phyloP scores from a whole-genome alignment of 192 early-diverging fungal species.

The Entophlyctis helioformis region DNA sequence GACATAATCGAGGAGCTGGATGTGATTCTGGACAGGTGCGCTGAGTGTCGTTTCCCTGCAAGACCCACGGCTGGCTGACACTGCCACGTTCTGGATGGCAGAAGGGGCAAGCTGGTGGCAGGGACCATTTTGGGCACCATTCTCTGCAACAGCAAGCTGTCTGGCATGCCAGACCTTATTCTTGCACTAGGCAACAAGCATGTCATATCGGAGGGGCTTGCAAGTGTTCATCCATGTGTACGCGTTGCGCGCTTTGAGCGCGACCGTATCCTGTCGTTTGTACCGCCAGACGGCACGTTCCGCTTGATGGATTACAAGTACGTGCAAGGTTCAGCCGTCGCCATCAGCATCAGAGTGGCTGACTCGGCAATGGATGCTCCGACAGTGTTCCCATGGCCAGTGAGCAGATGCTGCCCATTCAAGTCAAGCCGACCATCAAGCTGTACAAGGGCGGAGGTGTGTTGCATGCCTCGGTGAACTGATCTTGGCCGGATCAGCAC shows the following conservation, averaged over 20 bases:
- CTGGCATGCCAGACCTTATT: slow-evolving; percentile 83
- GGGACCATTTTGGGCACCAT: slow-evolving; percentile 75
- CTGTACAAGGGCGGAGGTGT: slow-evolving; percentile 44
- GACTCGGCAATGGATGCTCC: neutral
- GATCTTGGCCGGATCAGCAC: neutral
- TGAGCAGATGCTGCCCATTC: slow-evolving; percentile 42
- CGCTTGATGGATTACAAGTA: slow-evolving; percentile 68
- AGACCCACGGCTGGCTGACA: too few species aligned
- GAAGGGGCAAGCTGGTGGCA: slow-evolving; percentile 55
- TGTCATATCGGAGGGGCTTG: slow-evolving; percentile 57
- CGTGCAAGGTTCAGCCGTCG: too few species aligned
- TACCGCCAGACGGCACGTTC: slow-evolving; percentile 90
- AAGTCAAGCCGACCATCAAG: slow-evolving; percentile 49
- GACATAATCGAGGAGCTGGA: slow-evolving; percentile 87
- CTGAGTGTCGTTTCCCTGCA: neutral
- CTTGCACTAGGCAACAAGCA: slow-evolving; percentile 59
- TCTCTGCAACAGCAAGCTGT: slow-evolving; percentile 60
- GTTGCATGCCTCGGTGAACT: neutral
- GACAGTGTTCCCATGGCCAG: slow-evolving; percentile 46
- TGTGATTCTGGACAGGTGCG: slow-evolving; percentile 61
- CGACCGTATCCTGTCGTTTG: slow-evolving; percentile 72
- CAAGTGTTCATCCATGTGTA: slow-evolving; percentile 84
- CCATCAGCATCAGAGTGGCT: too few species aligned
- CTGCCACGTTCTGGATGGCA: neutral
- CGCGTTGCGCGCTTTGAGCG: slow-evolving; percentile 63